phyloP scores from a whole-genome alignment of 176 grass and related monocot species.

The Juncus inflexus region DNA sequence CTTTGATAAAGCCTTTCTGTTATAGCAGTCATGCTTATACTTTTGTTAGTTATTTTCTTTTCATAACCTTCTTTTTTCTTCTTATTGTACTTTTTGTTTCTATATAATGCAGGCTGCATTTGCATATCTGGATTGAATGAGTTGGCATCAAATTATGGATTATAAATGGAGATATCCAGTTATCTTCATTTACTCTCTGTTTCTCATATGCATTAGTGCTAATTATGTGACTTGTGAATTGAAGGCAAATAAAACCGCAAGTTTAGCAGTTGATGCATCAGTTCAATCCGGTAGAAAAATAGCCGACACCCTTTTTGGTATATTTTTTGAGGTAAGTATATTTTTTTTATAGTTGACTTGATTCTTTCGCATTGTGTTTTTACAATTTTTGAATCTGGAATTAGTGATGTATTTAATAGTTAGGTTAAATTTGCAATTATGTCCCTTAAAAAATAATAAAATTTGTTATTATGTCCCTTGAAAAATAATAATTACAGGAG shows the following conservation, averaged over 20 bases:
- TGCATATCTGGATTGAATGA: constrained; percentile 13
- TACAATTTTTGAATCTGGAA: background rate
- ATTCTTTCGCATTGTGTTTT: background rate
- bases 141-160: constrained; percentile 25
- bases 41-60: background rate
- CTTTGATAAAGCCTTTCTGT: background rate
- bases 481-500: constrained; percentile 40
- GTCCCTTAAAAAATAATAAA: background rate
- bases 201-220: constrained; percentile 26
- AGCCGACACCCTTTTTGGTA: constrained; percentile 84
- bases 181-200: constrained; percentile 4
- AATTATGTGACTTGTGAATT: constrained; percentile 31
- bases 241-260: constrained; percentile 30
- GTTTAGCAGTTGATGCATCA: constrained; percentile 57
- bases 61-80: background rate
- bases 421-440: background rate
- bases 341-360: background rate
- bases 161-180: constrained; percentile 6
- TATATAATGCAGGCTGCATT: constrained; percentile 23
- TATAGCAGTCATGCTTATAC: background rate
- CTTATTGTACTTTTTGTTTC: constrained; percentile 6
- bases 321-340: constrained; percentile 82
- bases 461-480: background rate
- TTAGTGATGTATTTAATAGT: background rate
- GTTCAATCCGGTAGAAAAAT: constrained; percentile 53